Conservation (phyloP, 2,329 filamentous ascomycete genomes). For the Hymenoscyphus salicellus region DNA sequence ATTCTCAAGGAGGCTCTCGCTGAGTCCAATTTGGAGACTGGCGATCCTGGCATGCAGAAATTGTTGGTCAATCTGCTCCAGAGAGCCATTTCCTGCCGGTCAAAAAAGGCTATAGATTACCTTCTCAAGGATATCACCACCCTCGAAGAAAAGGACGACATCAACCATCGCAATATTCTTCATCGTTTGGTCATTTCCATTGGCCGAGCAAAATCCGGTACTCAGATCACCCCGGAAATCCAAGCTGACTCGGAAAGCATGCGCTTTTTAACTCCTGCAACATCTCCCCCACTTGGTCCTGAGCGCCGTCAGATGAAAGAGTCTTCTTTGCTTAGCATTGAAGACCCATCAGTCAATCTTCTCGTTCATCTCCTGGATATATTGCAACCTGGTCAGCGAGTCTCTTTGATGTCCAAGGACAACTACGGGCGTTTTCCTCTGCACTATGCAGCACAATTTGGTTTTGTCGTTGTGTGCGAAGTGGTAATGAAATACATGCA, state of each 20-base stretch:
- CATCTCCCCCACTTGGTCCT: slow-evolving; percentile 62
- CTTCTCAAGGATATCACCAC: slow-evolving; percentile 67
- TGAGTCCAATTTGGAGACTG: slow-evolving; percentile 53
- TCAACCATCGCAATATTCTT: slow-evolving; percentile 90
- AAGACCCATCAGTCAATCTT: slow-evolving; percentile 74
- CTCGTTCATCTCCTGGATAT: slow-evolving; percentile 61
- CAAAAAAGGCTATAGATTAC: slow-evolving; percentile 66
- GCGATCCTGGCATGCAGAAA: slow-evolving; percentile 56
- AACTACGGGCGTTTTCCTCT: slow-evolving; percentile 79
- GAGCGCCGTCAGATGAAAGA: slow-evolving; percentile 65
- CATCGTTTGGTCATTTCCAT: slow-evolving; percentile 92
- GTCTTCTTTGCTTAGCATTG: slow-evolving; percentile 59
- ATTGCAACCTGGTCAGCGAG: slow-evolving; percentile 64
- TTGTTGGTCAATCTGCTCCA: slow-evolving; percentile 79
- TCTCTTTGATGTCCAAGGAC: slow-evolving; percentile 67
- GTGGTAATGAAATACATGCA: slow-evolving; percentile 86
- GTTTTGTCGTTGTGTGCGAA: slow-evolving; percentile 86
- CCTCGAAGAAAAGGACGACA: slow-evolving; percentile 83
- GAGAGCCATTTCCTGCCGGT: slow-evolving; percentile 67
- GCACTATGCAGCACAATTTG: slow-evolving; percentile 93
- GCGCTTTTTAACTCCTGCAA: slow-evolving; percentile 74
- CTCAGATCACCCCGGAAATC: slow-evolving; percentile 37
- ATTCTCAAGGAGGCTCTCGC: slow-evolving; percentile 56
- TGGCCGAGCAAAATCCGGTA: slow-evolving; percentile 62
- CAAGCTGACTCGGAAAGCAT: slow-evolving; percentile 45